These are phyloP conservation scores for Myrica gale DNA, from an alignment of 306 rosid genomes.

Conservation along the genomic window DNA sequence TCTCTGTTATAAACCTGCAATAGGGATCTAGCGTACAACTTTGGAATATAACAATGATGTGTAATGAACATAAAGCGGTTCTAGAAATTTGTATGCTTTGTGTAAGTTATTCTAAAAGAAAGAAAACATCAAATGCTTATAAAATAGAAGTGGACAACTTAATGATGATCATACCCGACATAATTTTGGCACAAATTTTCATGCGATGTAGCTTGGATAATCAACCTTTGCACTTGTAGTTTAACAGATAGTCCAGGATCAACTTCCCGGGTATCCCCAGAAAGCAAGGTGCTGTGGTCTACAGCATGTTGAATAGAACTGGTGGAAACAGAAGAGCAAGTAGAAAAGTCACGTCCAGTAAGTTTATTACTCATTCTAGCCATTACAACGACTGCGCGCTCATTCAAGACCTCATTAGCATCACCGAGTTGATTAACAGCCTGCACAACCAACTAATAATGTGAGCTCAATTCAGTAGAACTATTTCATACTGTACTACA, in stretches of 20 bases:
- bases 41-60: not conserved
- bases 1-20: not conserved
- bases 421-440: slow-evolving; percentile 98
- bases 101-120: not conserved
- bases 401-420: slow-evolving; percentile 96
- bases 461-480: slow-evolving; percentile 29
- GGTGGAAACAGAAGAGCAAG: slow-evolving; percentile 54
- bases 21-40: too few species aligned
- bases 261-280: slow-evolving; percentile 82
- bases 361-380: slow-evolving; percentile 95
- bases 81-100: not conserved
- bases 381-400: slow-evolving; percentile 98
- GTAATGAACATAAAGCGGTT: not conserved
- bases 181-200: slow-evolving; percentile 97
- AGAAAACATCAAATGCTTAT: not conserved
- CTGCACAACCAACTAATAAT: slow-evolving; percentile 40
- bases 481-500: slow-evolving; percentile 20
- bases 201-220: slow-evolving; percentile 71
- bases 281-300: slow-evolving; percentile 63
- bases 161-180: slow-evolving; percentile 68
- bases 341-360: slow-evolving; percentile 92
- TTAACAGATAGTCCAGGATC: slow-evolving; percentile 88
- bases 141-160: not conserved
- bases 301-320: slow-evolving; percentile 56
- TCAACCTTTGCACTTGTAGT: slow-evolving; percentile 88